These are phyloP conservation scores for Penicillium chermesinum DNA, from an alignment of 495 filamentous ascomycete species.

Conservation along the genomic window DNA sequence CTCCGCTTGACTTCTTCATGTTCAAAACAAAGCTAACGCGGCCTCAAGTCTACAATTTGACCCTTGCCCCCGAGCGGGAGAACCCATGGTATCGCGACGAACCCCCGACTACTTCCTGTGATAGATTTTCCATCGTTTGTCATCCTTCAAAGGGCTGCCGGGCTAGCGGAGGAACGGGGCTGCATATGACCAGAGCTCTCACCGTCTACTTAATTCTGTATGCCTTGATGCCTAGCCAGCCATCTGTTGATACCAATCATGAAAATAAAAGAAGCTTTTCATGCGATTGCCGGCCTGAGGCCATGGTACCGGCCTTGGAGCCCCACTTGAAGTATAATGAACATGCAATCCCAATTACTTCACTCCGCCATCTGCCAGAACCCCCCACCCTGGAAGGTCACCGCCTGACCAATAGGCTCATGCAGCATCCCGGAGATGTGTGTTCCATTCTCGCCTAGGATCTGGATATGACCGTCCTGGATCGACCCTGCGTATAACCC, in stretches of 20 bases:
- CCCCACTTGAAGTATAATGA: too few species aligned
- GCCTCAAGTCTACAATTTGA: constrained; percentile 90
- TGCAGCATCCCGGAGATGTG: neutral
- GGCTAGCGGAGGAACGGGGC: constrained; percentile 25
- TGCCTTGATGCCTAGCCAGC: constrained; percentile 32
- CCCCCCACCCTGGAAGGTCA: neutral
- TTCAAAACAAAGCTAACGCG: constrained; percentile 9
- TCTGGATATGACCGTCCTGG: neutral
- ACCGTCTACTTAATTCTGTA: constrained; percentile 35
- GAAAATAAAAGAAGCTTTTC: constrained; percentile 42
- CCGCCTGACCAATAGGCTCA: neutral
- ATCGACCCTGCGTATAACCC: neutral
- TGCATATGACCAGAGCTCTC: constrained; percentile 30
- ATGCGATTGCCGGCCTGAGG: constrained; percentile 17
- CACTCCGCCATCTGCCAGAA: neutral
- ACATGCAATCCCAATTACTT: too few species aligned
- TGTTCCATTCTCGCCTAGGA: neutral
- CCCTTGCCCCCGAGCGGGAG: constrained; percentile 92
- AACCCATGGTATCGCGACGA: constrained; percentile 96
- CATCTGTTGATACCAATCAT: constrained; percentile 48
- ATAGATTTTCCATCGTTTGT: constrained; percentile 34
- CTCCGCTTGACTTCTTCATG: neutral
- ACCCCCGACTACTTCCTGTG: constrained; percentile 99
- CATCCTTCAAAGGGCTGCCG: constrained; percentile 27
- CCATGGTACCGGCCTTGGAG: too few species aligned